A percentile compares a stretch with the other conserved stretches of the same genome.
These are phyloP conservation scores for Pythium phragmitis DNA, from an alignment of 352 stramenopile species.

Conservation along the genomic window DNA sequence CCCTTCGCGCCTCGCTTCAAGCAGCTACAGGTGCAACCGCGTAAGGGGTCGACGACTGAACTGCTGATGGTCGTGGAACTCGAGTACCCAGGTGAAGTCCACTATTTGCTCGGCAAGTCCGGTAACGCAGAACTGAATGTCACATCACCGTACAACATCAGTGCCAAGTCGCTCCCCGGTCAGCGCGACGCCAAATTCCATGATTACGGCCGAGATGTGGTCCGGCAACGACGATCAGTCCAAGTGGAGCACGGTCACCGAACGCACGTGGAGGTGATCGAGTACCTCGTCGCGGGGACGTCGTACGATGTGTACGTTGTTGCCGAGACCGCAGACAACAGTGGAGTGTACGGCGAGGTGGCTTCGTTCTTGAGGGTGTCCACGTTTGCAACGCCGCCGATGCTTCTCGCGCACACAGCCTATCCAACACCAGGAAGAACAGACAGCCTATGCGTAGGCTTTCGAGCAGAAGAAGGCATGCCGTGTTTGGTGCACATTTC, in stretches of 20 bases:
- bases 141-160: conserved; percentile 78
- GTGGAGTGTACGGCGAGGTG: conserved; percentile 60
- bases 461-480: conserved; percentile 47
- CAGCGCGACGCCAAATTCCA: conserved; percentile 43
- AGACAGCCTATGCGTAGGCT: conserved; percentile 53
- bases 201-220: conserved; percentile 61
- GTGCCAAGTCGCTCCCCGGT: conserved; percentile 40
- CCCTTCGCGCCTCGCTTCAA: conserved; percentile 46
- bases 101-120: conserved; percentile 64
- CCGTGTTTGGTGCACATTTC: conserved; percentile 61
- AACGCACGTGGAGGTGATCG: conserved; percentile 53
- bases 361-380: conserved; percentile 41
- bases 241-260: conserved; percentile 28
- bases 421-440: conserved; percentile 56
- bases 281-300: conserved; percentile 59
- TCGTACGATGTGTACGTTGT: conserved; percentile 66
- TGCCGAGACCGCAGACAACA: conserved; percentile 46
- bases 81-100: conserved; percentile 59
- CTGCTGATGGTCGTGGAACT: conserved; percentile 57
- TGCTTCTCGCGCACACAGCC: conserved; percentile 61
- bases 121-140: conserved; percentile 67
- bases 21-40: conserved; percentile 42
- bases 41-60: conserved; percentile 75
- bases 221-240: conserved; percentile 46
- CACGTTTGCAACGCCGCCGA: conserved; percentile 63